Evolutionary conservation across 2,329 filamentous ascomycete species (phyloP).

Genomic region (Fusarium sp.): DNA sequence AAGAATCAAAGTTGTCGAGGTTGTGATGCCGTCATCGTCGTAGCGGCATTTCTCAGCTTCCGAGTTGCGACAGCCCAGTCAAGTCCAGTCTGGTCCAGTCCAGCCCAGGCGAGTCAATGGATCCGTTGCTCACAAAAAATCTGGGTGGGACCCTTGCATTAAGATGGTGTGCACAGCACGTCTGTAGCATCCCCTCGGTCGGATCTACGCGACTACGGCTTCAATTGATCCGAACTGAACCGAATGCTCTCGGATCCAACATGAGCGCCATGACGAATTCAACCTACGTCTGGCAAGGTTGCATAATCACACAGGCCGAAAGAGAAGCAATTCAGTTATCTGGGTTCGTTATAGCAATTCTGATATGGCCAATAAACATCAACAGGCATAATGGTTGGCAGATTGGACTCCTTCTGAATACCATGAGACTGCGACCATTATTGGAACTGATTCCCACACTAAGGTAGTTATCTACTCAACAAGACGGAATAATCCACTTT

Average conservation of each 20-base stretch:
- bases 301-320: neutral
- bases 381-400: neutral
- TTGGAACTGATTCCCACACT: neutral
- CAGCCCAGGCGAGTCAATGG: neutral
- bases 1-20: conserved; percentile 34
- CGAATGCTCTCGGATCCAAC: conserved; percentile 20
- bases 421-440: neutral
- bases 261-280: conserved; percentile 4
- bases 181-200: conserved; percentile 25
- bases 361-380: neutral
- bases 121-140: conserved; percentile 27
- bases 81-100: neutral
- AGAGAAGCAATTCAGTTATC: neutral
- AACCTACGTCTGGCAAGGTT: neutral
- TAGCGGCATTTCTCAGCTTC: conserved; percentile 48
- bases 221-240: conserved; percentile 32
- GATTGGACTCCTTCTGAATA: neutral
- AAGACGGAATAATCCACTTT: neutral
- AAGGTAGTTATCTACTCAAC: neutral
- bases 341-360: neutral
- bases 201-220: conserved; percentile 29
- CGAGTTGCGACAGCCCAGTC: conserved; percentile 37
- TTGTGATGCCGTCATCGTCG: conserved; percentile 47
- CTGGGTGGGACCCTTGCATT: conserved; percentile 35
- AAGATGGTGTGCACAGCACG: neutral